Evolutionary conservation across 768 basidiomycete species (phyloP).

Genomic region (Hericium coralloides): DNA sequence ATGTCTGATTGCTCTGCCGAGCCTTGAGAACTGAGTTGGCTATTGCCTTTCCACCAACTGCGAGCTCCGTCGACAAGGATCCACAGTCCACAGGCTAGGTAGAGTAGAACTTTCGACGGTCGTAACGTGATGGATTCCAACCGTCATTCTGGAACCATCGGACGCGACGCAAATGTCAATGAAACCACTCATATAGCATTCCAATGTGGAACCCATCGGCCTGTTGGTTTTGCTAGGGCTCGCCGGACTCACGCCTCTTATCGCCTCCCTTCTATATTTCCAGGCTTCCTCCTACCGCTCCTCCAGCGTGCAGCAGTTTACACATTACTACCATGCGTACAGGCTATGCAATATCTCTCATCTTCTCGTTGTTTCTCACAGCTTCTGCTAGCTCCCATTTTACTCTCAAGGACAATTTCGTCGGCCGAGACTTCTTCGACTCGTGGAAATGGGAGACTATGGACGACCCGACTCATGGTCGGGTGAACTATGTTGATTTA

Average conservation of each 20-base stretch:
- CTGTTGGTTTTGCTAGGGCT: no score
- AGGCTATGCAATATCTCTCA: constrained; percentile 17
- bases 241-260: constrained; percentile 7
- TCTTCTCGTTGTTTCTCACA: constrained; percentile 1
- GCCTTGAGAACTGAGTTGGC: no score
- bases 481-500: constrained; percentile 48
- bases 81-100: no score
- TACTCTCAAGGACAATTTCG: constrained; percentile 10
- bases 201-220: no score
- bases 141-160: not conserved
- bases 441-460: constrained; percentile 40
- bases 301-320: constrained; percentile 10
- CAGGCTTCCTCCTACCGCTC: constrained; percentile 13
- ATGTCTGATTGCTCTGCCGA: no score
- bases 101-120: no score
- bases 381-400: constrained; percentile 3
- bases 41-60: no score
- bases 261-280: constrained; percentile 18
- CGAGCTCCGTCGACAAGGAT: no score
- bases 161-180: constrained; percentile 3
- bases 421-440: constrained; percentile 36
- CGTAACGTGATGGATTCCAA: not conserved
- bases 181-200: no score
- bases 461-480: constrained; percentile 58
- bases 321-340: constrained; percentile 24